phyloP scores from a whole-genome alignment of 495 filamentous ascomycete genomes.

The Bacidia rubella region DNA sequence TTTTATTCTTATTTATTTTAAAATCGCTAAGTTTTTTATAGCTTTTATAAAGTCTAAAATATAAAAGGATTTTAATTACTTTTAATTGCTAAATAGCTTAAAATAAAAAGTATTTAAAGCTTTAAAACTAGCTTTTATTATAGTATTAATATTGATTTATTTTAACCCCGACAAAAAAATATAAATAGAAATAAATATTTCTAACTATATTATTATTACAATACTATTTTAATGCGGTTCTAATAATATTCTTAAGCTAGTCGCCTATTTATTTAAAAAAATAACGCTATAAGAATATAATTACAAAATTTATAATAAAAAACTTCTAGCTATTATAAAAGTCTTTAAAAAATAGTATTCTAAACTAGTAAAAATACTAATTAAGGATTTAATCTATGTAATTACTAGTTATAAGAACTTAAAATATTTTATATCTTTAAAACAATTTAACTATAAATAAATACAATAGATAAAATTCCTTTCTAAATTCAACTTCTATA shows the following conservation, averaged over 20 bases:
- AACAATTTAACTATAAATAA: not conserved
- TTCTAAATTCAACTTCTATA: constrained; percentile 1
- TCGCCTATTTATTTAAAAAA: not conserved
- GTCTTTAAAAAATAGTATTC: not conserved
- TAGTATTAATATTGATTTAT: not conserved
- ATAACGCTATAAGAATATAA: not conserved
- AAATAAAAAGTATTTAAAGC: not conserved
- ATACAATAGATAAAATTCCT: not conserved
- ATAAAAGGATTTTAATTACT: not conserved
- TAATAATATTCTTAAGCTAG: not conserved
- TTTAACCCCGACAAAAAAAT: not conserved
- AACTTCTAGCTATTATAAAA: no score
- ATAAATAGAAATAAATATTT: not conserved
- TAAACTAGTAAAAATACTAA: not conserved
- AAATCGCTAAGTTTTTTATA: not conserved
- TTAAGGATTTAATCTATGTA: not conserved
- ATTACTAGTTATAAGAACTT: not conserved
- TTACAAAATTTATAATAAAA: constrained; percentile 1
- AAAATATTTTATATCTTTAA: not conserved
- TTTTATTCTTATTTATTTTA: not conserved
- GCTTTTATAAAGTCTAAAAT: not conserved
- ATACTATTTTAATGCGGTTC: not conserved
- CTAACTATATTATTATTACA: not conserved
- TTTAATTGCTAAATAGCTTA: not conserved
- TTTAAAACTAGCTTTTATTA: not conserved